Evolutionary conservation across 75 land plant species (phyloP), one percentile per base, ranked within the genome.

Genomic region (Cryptomeria japonica): DNA sequence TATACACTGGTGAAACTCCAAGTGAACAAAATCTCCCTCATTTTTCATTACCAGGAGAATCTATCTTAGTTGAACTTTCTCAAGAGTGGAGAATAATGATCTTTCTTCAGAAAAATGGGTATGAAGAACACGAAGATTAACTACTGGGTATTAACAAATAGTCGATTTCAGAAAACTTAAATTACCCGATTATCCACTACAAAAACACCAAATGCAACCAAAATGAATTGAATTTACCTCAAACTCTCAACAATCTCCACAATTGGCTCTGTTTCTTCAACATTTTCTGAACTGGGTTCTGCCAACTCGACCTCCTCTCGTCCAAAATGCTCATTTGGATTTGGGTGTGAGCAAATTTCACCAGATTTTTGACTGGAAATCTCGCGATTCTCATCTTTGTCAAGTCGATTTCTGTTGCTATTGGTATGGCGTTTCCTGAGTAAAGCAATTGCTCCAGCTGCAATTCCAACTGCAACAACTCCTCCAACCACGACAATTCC

Each of bases 211-310:
- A 58, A 19, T 64, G 70, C 70, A 25, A 2, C 18, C 9, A 39
- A 39, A 39, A 38, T 79, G 44, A 19, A 79, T 19, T 7, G 46
- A 39, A 79, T 79, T 79, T 79, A 79, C 82, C 82, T 79, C 42
- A 79, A 38, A 79, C 22, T 38, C 44, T 79, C 82, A 25, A 79
- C 82, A 41, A 79, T 41, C 42, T 79, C 82, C 82, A 79, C 28
- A 19, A 0, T 2, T 39, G 44, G 82, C n/a, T 79, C 46, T 1
- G 39, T 79, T 79, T 79, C 82, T 79, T 79, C 82, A 7, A 3
- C 11, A 34, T 19, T 79, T 41, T 79, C 82, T 39, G 82, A 64
- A 25, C 70, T 25, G 70, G 70, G 70, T 64, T 0, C n/a, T 5
- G n/a, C 25, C 82, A 41, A 41, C 37, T 38, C 37, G 46, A 2